Evolutionary conservation across 1,284 basidiomycete species (phyloP).

Genomic region (Cryptococcus sp.): DNA sequence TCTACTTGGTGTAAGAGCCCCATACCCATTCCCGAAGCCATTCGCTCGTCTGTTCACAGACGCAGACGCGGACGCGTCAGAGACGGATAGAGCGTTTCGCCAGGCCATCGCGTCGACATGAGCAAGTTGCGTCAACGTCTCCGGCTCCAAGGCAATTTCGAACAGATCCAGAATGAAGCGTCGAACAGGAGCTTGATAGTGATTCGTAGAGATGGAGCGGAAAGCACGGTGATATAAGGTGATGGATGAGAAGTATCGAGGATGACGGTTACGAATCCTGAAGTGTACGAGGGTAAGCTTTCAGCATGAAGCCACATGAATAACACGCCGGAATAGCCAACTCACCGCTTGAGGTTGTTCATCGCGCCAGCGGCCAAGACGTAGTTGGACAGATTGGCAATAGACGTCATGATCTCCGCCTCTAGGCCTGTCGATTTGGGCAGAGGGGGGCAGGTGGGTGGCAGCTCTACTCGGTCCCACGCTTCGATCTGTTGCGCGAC

Average conservation of each 20-base stretch:
- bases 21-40: no score
- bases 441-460: conserved; percentile 56
- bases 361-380: conserved; percentile 93
- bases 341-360: conserved; percentile 75
- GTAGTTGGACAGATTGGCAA: conserved; percentile 93
- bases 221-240: conserved; percentile 79
- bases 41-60: no score
- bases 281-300: not conserved
- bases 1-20: no score
- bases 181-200: conserved; percentile 85
- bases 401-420: conserved; percentile 81
- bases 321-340: conserved; percentile 8
- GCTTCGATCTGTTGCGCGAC: conserved; percentile 65
- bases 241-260: conserved; percentile 70
- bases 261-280: conserved; percentile 75
- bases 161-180: conserved; percentile 92
- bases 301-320: not conserved
- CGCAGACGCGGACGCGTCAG: no score
- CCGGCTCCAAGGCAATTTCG: conserved; percentile 65
- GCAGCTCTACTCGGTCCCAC: conserved; percentile 61
- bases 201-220: conserved; percentile 79
- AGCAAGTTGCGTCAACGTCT: conserved; percentile 34
- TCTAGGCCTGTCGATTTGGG: conserved; percentile 72
- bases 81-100: not conserved
- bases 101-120: conserved; percentile 29